phyloP scores from a whole-genome alignment of 2,329 filamentous ascomycete species.

The Fusarium sp. region DNA sequence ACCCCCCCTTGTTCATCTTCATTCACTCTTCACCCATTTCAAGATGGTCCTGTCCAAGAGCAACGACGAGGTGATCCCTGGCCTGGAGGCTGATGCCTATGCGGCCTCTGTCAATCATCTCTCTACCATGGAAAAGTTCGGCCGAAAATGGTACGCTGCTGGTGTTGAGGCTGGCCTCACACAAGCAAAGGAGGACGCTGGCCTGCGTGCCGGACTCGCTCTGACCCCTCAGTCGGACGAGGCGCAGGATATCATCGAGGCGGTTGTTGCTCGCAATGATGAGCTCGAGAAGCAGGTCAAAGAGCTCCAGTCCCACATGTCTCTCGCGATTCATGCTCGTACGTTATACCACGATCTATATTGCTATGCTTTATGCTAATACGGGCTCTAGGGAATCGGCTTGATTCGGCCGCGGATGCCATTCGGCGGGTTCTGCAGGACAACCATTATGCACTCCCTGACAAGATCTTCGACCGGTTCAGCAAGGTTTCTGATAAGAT shows the following conservation, averaged over 20 bases:
- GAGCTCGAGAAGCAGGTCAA: neutral
- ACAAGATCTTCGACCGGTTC: no score
- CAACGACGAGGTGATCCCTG: neutral
- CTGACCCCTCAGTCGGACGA: neutral
- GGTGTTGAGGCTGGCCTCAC: neutral
- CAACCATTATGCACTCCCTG: no score
- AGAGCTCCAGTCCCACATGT: fast-evolving
- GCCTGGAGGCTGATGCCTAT: neutral
- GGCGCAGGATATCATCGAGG: neutral
- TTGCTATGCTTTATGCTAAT: no score
- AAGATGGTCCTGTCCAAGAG: neutral
- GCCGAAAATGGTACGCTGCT: neutral
- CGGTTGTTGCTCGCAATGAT: neutral
- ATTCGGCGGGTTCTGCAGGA: no score
- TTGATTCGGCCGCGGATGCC: no score
- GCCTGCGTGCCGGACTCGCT: fast-evolving
- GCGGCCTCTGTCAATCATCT: neutral
- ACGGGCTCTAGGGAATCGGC: no score
- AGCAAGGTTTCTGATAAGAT: no score
- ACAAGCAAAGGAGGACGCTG: neutral
- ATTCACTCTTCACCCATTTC: no score
- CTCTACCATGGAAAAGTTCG: neutral
- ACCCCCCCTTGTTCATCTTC: no score
- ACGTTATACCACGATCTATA: neutral
- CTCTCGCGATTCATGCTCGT: neutral